A percentile compares a stretch with the other conserved stretches of the same genome.
Conservation (phyloP, 2,329 filamentous ascomycete species). For the Zymoseptoria ardabiliae region DNA sequence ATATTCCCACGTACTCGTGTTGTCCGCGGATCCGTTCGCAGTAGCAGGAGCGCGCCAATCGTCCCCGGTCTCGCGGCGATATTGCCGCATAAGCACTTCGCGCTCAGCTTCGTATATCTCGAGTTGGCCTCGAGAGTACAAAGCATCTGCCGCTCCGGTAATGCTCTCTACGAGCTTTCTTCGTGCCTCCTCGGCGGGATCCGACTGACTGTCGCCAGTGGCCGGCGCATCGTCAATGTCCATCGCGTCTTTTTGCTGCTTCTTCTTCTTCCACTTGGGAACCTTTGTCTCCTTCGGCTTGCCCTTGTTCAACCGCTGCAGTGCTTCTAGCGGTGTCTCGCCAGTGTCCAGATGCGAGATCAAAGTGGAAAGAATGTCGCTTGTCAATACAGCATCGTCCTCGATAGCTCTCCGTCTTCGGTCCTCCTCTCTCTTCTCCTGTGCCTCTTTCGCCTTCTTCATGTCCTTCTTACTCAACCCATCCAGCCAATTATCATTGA, state of each 20-base stretch:
- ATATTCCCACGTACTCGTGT: constrained; percentile 66
- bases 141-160: constrained; percentile 80
- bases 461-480: constrained; percentile 92
- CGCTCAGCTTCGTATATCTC: constrained; percentile 91
- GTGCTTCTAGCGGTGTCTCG: constrained; percentile 81
- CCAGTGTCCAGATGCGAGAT: constrained; percentile 68
- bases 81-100: constrained; percentile 76
- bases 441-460: constrained; percentile 75
- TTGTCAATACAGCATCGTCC: constrained; percentile 66
- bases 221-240: constrained; percentile 52
- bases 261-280: constrained; percentile 57
- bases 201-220: constrained; percentile 43
- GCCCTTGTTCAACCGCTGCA: constrained; percentile 59
- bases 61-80: constrained; percentile 76
- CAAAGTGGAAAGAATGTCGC: constrained; percentile 65
- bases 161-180: constrained; percentile 71
- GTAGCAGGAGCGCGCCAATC: constrained; percentile 56
- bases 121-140: constrained; percentile 72
- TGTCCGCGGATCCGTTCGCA: constrained; percentile 6
- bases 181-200: constrained; percentile 62
- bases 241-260: constrained; percentile 50
- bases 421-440: constrained; percentile 76
- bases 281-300: constrained; percentile 50
- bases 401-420: constrained; percentile 61
- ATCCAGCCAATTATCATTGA: constrained; percentile 87